Evolutionary conservation across 208 protist species (phyloP), one percentile per base, ranked within the genome.

Genomic region (Crithidia thermophila): DNA sequence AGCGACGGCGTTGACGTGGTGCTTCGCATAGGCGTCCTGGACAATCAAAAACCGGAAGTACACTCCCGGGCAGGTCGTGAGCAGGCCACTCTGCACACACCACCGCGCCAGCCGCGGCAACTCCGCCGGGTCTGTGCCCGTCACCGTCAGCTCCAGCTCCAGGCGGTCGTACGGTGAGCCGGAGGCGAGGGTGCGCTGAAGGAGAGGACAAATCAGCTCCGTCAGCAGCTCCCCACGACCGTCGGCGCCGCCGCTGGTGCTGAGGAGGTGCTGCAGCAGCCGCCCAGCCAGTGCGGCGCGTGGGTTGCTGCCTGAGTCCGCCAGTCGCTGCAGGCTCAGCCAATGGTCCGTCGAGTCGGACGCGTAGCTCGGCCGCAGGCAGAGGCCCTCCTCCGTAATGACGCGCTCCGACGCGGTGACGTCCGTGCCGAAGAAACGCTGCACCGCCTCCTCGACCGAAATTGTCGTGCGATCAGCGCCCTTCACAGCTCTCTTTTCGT

Each of bases 91-190:
- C 18, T 16, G 30, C 31, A 47, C 73, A 72, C 89, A 94, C 81
- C 85, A 94, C 51, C 58, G 56, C 13, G 85, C 89, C 42, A 94
- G 75, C 45, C 81, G 61, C 52, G 62, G 45, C 30, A 94, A 49
- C 63, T 94, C 85, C n/a, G 56, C 63, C 20, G 43, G 4, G 11
- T 80, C 49, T 8, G 64, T 50, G 11, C 89, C 89, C 31, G 74
- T 84, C 30, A 91, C 57, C 11, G 85, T 92, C 42, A 94, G 75
- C 62, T 94, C 86, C 28, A 92, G 42, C 73, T 94, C 81, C 21
- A 94, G 51, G 2, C 76, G 55, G 45, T 89, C 61, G 9, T 72
- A 59, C 36, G 30, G 27, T 27, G 42, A 73, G 23, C 69, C 63
- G 9, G 72, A 63, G 23, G 65, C 3, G 16, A 80, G 30, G 21